A percentile compares a stretch with the other conserved stretches of the same genome.
phyloP scores from a whole-genome alignment of 805 yeast genomes.

The Saturnispora quitensis region DNA sequence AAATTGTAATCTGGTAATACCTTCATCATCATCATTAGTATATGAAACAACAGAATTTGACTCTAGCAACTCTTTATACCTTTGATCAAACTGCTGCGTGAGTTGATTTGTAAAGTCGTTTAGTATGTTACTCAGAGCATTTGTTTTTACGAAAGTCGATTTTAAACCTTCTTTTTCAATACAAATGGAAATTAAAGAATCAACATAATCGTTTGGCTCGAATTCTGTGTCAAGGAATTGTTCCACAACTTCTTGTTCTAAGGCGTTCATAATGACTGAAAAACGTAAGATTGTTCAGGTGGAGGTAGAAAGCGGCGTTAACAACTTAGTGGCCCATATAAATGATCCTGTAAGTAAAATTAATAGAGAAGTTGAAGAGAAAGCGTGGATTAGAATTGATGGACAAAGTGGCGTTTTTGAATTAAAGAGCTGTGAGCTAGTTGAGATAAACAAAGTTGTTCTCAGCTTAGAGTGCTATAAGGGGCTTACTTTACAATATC shows the following conservation, averaged over 20 bases:
- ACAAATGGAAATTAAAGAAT: slow-evolving; percentile 40
- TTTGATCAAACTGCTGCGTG: slow-evolving; percentile 42
- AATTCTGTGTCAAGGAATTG: slow-evolving; percentile 66
- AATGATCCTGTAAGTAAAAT: background rate
- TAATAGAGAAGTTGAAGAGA: background rate
- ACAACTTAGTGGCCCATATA: background rate
- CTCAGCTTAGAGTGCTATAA: background rate
- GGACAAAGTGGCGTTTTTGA: slow-evolving; percentile 5
- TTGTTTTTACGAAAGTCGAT: slow-evolving; percentile 14
- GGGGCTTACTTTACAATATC: background rate
- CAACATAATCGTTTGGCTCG: slow-evolving; percentile 55
- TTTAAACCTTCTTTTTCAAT: slow-evolving; percentile 13
- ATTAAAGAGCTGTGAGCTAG: background rate
- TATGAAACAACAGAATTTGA: slow-evolving; percentile 1
- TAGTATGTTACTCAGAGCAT: slow-evolving; percentile 19
- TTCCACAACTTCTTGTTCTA: slow-evolving; percentile 33
- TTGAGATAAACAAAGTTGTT: background rate
- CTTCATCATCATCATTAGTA: slow-evolving; percentile 19
- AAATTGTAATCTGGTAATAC: slow-evolving; percentile 54
- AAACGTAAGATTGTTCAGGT: background rate
- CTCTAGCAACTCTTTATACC: slow-evolving; percentile 33
- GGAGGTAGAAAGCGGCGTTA: background rate
- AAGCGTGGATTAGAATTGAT: slow-evolving; percentile 6
- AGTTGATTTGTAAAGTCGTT: slow-evolving; percentile 57
- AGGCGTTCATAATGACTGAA: background rate